A percentile compares a stretch with the other conserved stretches of the same genome.
Conservation (phyloP, 495 filamentous ascomycete genomes). For the Sporormia fimetaria region DNA sequence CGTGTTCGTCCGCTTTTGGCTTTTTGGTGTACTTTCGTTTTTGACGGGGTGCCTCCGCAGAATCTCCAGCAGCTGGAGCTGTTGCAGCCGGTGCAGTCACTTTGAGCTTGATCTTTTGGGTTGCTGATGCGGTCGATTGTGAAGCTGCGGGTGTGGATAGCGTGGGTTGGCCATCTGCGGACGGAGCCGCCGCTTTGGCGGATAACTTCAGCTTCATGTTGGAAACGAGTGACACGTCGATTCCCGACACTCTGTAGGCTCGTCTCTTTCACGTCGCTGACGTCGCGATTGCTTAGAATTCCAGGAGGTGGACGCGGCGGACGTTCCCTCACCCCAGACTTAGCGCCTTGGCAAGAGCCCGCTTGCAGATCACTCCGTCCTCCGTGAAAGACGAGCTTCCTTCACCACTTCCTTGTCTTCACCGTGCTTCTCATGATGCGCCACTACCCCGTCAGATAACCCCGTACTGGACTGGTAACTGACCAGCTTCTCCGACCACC, state of each 20-base stretch:
- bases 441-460: constrained; percentile 5
- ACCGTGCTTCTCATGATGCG: constrained; percentile 13
- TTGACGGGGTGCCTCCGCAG: constrained; percentile 22
- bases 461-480: constrained; percentile 12
- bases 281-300: not conserved
- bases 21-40: constrained; percentile 29
- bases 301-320: not conserved
- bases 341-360: too few species aligned
- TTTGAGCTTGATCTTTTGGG: constrained; percentile 40
- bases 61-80: constrained; percentile 20
- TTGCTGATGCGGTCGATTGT: not conserved
- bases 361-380: too few species aligned
- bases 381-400: not conserved
- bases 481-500: constrained; percentile 1
- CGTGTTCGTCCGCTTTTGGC: constrained; percentile 27
- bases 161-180: constrained; percentile 13
- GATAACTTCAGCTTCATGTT: constrained; percentile 47
- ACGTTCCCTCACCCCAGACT: too few species aligned
- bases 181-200: constrained; percentile 12
- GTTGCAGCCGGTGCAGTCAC: constrained; percentile 23
- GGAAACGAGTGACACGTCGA: not conserved
- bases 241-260: too few species aligned
- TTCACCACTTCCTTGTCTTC: too few species aligned
- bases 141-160: constrained; percentile 29
- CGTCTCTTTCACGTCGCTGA: too few species aligned